phyloP scores from a whole-genome alignment of 2,329 filamentous ascomycete genomes.

The Daldinia sp. region DNA sequence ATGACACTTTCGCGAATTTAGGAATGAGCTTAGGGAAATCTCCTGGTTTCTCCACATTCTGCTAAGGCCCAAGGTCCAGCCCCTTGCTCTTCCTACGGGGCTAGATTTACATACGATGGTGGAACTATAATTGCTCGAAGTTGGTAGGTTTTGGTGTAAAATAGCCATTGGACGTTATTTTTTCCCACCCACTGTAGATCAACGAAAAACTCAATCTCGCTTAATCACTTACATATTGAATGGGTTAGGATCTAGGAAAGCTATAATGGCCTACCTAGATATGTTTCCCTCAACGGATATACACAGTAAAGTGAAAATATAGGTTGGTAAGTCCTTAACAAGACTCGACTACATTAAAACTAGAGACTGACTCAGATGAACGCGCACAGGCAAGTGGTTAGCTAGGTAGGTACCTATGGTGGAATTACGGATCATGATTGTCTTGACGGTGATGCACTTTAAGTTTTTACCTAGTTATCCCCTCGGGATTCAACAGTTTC shows the following conservation, averaged over 20 bases:
- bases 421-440: not conserved
- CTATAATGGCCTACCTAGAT: no score
- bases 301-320: no score
- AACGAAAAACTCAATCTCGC: not conserved
- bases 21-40: not conserved
- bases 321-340: not conserved
- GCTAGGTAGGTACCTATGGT: not conserved
- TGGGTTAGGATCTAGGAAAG: no score
- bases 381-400: not conserved
- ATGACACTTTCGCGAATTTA: not conserved
- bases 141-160: no score
- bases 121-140: no score
- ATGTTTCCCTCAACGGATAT: no score
- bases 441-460: not conserved
- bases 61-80: not conserved
- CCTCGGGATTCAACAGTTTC: not conserved
- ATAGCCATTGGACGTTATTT: no score
- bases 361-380: not conserved
- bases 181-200: no score
- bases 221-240: not conserved
- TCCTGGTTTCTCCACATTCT: conserved; percentile 6
- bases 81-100: conserved; percentile 1
- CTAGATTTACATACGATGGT: not conserved
- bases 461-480: not conserved
- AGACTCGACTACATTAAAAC: not conserved